Evolutionary conservation across 768 basidiomycete genomes (phyloP), one percentile per base, ranked within the genome.

Genomic region (Suillus discolor): DNA sequence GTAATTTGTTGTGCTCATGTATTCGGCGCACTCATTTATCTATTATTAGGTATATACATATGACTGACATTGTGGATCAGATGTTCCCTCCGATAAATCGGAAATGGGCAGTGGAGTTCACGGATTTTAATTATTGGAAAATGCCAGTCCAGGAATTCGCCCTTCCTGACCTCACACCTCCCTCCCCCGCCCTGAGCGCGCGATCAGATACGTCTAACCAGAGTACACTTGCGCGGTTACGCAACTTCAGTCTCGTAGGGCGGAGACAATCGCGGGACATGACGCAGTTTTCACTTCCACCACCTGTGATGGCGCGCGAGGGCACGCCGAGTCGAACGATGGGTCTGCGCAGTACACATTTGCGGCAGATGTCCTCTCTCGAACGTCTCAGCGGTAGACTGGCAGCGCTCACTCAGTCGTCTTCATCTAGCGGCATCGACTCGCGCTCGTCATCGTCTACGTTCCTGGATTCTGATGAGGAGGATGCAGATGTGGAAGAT

Each of bases 1-100:
- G 91, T 83, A 9, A 15, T 51, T 20, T 16, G 38, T 9, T 54
- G 53, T 31, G 18, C 9, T 49, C 11, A 9, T 28, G 5, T 18
- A 28, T 62, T 28, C 38, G 49, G 64, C 39, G 39, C 23, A 28
- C 28, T 64, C 62, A 53, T 54, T 15, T 11, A 4, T 34, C 62
- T 11, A 3, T 39, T 62, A 38, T 55, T 62, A 96, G 95, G 63
- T 99, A 99, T 77, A 98, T 98, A 66, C 93, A 96, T 74, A 96
- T 99, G 94, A 97, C 96, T 9, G 96, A 99, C 76, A 86, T 99
- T n/a, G 97, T 99, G 18, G 96, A 99, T 79, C 96, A 97, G 78
- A 96, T 97, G 90, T 99, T 99, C 82, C 97, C 97, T 41, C 94
- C 97, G 0, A 95, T 99, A 63, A 86, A 95, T 74, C 87, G 90